Evolutionary conservation across 192 early-diverging fungal genomes (phyloP), one percentile per base, ranked within the genome.

Genomic region (Gaertneriomyces sp.): DNA sequence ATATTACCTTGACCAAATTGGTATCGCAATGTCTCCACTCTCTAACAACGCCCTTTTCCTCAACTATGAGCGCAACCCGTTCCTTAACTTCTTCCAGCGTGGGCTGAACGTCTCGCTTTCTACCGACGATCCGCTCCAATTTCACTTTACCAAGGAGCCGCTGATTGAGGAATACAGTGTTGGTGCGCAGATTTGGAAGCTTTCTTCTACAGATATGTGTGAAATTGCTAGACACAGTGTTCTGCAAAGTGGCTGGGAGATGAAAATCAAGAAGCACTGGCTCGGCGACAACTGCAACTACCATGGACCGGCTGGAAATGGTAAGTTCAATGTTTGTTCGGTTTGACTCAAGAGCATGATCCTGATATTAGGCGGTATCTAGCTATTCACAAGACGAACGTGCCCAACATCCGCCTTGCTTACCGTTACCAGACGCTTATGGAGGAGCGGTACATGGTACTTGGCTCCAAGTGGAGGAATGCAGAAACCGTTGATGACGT

Each of bases 11-110:
- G 88, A 93, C 71, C 95, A 98, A 67, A 93, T 98, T 49, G 93
- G 92, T 17, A 89, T 98, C 64, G 93, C 95, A 61, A 95, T 98
- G 95, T 93, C 91, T 10, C 95, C 95, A 17, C 81, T 98, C 4
- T 94, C 93, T 39, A 98, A 98, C 82, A 98, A 98, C 72, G 93
- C 95, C 2, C 75, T 98, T 39, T 98, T 98, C 70, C 75, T 98
- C 54, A 90, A 87, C 17, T 94, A 92, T 68, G 93, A 98, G 74
- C 82, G 93, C 61, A 95, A 98, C 68, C 93, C 93, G 1, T 90
- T 98, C 63, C 82, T 89, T 55, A 71, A 83, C 7, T 98, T 91
- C 76, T 95, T 94, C 81, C 90, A 98, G 63, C 86, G 93, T 42
- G 95, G 95, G 0, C 82, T 98, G 40, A 94, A 98, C 71, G 90